Evolutionary conservation across 225 moss, liverwort and hornwort species (phyloP).

Genomic region (Ulota crispa): DNA sequence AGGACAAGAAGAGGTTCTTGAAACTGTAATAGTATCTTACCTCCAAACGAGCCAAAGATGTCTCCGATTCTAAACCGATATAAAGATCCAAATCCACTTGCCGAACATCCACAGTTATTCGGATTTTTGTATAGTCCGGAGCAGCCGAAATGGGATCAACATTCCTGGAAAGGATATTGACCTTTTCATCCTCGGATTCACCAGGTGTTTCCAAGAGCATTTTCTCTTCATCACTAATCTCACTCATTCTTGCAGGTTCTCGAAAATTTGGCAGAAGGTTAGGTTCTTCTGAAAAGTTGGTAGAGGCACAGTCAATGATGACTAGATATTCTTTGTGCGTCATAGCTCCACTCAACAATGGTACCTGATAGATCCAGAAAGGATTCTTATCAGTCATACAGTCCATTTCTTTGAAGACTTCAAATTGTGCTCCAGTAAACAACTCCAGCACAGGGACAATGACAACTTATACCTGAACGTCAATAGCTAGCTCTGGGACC

Average conservation of each 20-base stretch:
- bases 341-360: slow-evolving; percentile 86
- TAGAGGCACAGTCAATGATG: slow-evolving; percentile 92
- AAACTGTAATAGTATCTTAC: slow-evolving; percentile 43
- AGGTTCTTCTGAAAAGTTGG: slow-evolving; percentile 81
- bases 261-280: slow-evolving; percentile 84
- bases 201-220: slow-evolving; percentile 75
- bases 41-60: slow-evolving; percentile 86
- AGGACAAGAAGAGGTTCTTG: neutral
- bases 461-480: slow-evolving; percentile 67
- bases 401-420: neutral
- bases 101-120: slow-evolving; percentile 81
- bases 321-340: slow-evolving; percentile 96
- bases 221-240: slow-evolving; percentile 77
- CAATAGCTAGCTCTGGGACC: slow-evolving; percentile 91
- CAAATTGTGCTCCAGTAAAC: neutral
- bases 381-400: slow-evolving; percentile 13
- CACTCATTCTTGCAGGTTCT: slow-evolving; percentile 63
- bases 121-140: slow-evolving; percentile 68
- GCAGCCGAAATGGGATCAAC: slow-evolving; percentile 34
- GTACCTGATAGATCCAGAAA: slow-evolving; percentile 56
- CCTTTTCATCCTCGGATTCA: slow-evolving; percentile 66
- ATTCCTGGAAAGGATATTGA: slow-evolving; percentile 40
- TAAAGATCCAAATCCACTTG: slow-evolving; percentile 88
- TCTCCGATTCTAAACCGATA: slow-evolving; percentile 72
- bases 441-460: neutral